These are phyloP conservation scores for Isochrysis galbana DNA, from an alignment of 78 protist genomes.

Conservation along the genomic window DNA sequence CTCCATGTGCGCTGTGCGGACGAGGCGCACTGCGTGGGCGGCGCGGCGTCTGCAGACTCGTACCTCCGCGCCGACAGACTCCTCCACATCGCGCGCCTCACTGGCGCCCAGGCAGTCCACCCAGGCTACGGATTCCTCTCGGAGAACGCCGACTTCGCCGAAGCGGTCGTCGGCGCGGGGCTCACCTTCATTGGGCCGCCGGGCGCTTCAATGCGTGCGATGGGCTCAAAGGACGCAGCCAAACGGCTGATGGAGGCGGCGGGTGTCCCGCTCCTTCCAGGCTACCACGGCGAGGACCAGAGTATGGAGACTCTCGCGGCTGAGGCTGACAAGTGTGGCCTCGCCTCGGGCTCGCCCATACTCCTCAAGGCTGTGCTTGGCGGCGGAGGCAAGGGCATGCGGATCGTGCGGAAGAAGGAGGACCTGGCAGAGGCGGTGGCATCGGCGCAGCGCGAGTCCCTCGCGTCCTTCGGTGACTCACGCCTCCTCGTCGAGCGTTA, in stretches of 20 bases:
- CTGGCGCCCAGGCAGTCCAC: conserved; percentile 73
- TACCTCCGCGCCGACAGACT: conserved; percentile 63
- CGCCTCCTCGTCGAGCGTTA: conserved; percentile 89
- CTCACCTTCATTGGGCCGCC: conserved; percentile 5
- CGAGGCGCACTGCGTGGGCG: conserved; percentile 81
- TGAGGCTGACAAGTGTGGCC: neutral
- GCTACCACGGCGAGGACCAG: conserved; percentile 10
- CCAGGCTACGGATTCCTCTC: conserved; percentile 98
- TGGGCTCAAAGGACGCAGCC: conserved; percentile 14
- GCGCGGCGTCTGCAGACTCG: conserved; percentile 77
- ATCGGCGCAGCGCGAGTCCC: conserved; percentile 21
- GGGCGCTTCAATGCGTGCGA: neutral
- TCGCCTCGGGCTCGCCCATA: neutral
- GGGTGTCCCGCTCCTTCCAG: conserved; percentile 12
- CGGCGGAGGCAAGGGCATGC: conserved; percentile 97
- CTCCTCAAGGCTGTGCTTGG: conserved; percentile 95
- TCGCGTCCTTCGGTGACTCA: conserved; percentile 85
- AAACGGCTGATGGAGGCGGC: conserved; percentile 5
- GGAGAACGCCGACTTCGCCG: conserved; percentile 84
- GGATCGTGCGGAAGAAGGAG: conserved; percentile 43
- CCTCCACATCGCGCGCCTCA: neutral
- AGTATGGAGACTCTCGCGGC: neutral
- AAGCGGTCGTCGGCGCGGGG: neutral
- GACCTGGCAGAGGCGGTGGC: neutral
- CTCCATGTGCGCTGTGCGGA: conserved; percentile 74